Evolutionary conservation across 495 filamentous ascomycete species (phyloP).

Genomic region (Aspergillus ostianus): DNA sequence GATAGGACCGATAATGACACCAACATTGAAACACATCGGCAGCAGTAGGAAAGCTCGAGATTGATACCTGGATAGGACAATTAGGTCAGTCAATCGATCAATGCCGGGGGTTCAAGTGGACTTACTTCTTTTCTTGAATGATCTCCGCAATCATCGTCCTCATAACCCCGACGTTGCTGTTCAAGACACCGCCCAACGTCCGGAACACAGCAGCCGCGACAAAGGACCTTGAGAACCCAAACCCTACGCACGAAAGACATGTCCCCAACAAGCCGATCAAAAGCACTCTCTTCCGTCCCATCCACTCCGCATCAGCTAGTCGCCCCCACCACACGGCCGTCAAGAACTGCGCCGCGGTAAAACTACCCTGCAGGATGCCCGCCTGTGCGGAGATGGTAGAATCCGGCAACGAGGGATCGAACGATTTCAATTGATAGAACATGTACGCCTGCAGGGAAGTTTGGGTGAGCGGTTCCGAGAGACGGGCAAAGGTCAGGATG

Average conservation of each 20-base stretch:
- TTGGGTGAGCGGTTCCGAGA: constrained; percentile 78
- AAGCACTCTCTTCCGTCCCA: constrained; percentile 75
- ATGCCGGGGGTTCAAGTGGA: not conserved
- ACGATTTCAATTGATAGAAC: constrained; percentile 71
- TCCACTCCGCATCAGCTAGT: constrained; percentile 63
- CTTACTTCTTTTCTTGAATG: constrained; percentile 63
- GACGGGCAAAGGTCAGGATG: constrained; percentile 68
- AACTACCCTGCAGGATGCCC: constrained; percentile 71
- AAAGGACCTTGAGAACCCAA: constrained; percentile 74
- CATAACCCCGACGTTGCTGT: constrained; percentile 81
- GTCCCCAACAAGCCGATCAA: constrained; percentile 73
- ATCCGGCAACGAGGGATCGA: constrained; percentile 60
- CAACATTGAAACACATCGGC: constrained; percentile 76
- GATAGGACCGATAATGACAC: constrained; percentile 65
- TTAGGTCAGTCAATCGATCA: not conserved
- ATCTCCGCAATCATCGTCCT: constrained; percentile 81
- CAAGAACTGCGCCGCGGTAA: constrained; percentile 74
- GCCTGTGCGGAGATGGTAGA: constrained; percentile 73
- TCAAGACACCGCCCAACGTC: constrained; percentile 69
- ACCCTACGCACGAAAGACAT: constrained; percentile 68
- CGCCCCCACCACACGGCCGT: constrained; percentile 81
- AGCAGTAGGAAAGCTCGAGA: constrained; percentile 75
- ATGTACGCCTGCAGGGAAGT: constrained; percentile 74
- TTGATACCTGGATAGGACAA: constrained; percentile 51
- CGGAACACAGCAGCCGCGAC: constrained; percentile 66